Evolutionary conservation across 2,329 filamentous ascomycete species (phyloP).

Genomic region (Hypoxylon sp.): DNA sequence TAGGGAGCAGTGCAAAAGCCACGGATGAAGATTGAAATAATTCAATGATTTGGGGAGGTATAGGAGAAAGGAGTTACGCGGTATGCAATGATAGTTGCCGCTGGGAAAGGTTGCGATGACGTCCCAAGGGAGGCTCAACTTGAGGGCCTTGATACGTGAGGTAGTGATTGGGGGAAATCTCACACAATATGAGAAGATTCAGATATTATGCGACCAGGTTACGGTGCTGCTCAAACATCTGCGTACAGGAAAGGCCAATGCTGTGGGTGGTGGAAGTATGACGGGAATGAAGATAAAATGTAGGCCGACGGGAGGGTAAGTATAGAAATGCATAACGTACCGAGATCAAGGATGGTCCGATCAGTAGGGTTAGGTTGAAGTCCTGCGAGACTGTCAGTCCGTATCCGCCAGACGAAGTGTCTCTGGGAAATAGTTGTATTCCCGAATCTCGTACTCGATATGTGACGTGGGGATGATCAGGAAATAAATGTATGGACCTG

Average conservation of each 20-base stretch:
- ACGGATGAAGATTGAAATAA: background rate
- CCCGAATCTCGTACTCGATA: no score
- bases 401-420: background rate
- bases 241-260: background rate
- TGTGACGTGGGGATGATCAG: no score
- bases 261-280: background rate
- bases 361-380: background rate
- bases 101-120: background rate
- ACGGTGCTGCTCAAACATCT: background rate
- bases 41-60: background rate
- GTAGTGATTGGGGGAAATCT: background rate
- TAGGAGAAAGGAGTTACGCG: no score
- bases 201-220: background rate
- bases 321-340: slow-evolving; percentile 3
- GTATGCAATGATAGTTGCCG: background rate
- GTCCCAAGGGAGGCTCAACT: background rate
- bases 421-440: background rate
- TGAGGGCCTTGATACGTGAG: no score
- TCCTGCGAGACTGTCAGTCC: slow-evolving; percentile 5
- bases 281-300: background rate
- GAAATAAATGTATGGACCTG: no score
- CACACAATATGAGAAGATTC: background rate
- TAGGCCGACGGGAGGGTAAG: background rate
- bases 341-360: background rate
- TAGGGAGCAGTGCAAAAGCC: background rate